Evolutionary conservation across 176 grass and related monocot species (phyloP), one percentile per base, ranked within the genome.

Genomic region (Phragmites australis): DNA sequence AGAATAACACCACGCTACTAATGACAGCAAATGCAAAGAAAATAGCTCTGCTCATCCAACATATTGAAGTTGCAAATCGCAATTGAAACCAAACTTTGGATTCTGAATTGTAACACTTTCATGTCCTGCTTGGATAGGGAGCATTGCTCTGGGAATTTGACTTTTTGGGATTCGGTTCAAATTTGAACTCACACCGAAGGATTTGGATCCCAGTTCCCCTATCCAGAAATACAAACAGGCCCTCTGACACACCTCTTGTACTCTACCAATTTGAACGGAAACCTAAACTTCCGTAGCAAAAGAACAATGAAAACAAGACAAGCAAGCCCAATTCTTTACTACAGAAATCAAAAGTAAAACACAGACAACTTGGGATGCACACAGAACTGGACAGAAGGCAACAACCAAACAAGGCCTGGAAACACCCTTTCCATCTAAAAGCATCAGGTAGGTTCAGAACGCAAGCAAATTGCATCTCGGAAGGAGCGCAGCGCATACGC

Each of bases 231-330:
- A 6, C 32, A 39, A 39, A 40, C 6, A 25, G 75, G 0, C 10
- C 42, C 42, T 34, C 57, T 13, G 32, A 62, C 46, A 48, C 27
- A 34, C 1, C 1, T 56, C 72, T 5, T 63, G 44, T 25, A 66
- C 60, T 22, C 29, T 37, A 61, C 18, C 72, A 45, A 87, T 63
- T 55, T 71, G 55, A 77, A 52, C 25, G 54, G 17, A 14, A 75
- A 65, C 45, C n/a, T 22, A 71, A 63, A 60, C 63, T 22, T 22
- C 64, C 11, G 29, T 31, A 79, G 47, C 30, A 29, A 58, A 72
- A 49, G 41, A 91, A 80, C 2, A 31, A 75, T 8, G 62, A 71
- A 57, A 61, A 74, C 49, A 75, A 45, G 30, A 71, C 42, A 90
- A 29, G 16, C 32, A 15, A 17, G 14, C 6, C 51, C 23, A 56